Conservation (phyloP, 768 basidiomycete species). For the Pulveroboletus sp. region DNA sequence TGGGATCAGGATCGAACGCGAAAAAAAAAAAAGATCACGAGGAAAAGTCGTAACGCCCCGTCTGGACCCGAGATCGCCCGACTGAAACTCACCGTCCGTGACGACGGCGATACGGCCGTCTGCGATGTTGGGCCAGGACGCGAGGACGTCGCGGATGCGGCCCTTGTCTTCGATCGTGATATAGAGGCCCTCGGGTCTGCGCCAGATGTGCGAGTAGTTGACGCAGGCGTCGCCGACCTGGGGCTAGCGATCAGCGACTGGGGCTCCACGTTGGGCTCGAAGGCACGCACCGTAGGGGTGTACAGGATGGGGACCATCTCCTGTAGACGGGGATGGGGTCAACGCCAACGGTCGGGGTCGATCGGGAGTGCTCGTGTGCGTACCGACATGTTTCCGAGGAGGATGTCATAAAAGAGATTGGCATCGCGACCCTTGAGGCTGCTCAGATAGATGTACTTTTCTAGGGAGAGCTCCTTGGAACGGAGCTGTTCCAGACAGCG, state of each 20-base stretch:
- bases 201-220: slow-evolving; percentile 67
- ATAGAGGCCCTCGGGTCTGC: slow-evolving; percentile 56
- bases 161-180: slow-evolving; percentile 68
- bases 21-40: background rate
- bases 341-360: background rate
- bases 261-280: too few relatives aligned
- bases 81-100: slow-evolving; percentile 52
- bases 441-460: slow-evolving; percentile 69
- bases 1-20: background rate
- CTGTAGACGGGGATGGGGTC: slow-evolving; percentile 13
- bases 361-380: slow-evolving; percentile 10
- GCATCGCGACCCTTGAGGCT: slow-evolving; percentile 60
- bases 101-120: slow-evolving; percentile 67
- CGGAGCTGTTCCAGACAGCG: slow-evolving; percentile 57
- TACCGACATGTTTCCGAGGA: slow-evolving; percentile 58
- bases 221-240: slow-evolving; percentile 70
- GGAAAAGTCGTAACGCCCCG: too few relatives aligned
- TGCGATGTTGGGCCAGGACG: slow-evolving; percentile 44
- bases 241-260: too few relatives aligned
- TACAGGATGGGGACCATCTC: slow-evolving; percentile 68
- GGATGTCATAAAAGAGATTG: slow-evolving; percentile 61
- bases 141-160: slow-evolving; percentile 52
- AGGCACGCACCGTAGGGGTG: slow-evolving; percentile 56
- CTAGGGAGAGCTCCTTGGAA: slow-evolving; percentile 51
- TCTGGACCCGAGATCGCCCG: background rate